Evolutionary conservation across 805 yeast species (phyloP).

Genomic region (Candida michaelii): DNA sequence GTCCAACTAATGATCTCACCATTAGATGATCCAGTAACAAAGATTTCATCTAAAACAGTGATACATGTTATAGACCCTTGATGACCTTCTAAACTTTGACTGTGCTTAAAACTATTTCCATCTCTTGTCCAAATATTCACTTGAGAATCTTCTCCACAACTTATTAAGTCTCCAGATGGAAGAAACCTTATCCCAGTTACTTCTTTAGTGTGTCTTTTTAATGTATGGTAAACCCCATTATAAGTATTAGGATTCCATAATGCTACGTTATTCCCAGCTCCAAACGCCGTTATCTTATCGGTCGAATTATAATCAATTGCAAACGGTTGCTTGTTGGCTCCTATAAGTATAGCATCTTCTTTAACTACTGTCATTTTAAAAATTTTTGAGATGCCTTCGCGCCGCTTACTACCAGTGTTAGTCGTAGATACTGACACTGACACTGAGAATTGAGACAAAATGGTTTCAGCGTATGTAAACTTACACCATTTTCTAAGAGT

Average conservation of each 20-base stretch:
- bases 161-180: conserved; percentile 48
- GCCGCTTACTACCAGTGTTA: no score
- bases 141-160: conserved; percentile 67
- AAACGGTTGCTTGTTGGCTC: conserved; percentile 68
- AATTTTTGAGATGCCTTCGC: conserved; percentile 7
- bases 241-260: conserved; percentile 52
- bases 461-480: conserved; percentile 41
- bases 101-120: conserved; percentile 22
- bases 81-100: conserved; percentile 41
- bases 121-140: conserved; percentile 58
- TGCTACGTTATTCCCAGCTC: conserved; percentile 66
- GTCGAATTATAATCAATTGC: conserved; percentile 51
- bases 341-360: conserved; percentile 63
- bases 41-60: conserved; percentile 39
- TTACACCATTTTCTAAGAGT: neutral
- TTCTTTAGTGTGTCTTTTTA: conserved; percentile 60
- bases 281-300: conserved; percentile 58
- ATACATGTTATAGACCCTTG: conserved; percentile 55
- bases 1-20: conserved; percentile 60
- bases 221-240: conserved; percentile 52
- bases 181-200: conserved; percentile 65
- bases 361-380: conserved; percentile 3
- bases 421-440: no score
- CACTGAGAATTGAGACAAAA: conserved; percentile 7
- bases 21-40: conserved; percentile 64